Base-by-base conservation (phyloP, 495 filamentous ascomycete genomes). In the Aspergillus diversus region DNA sequence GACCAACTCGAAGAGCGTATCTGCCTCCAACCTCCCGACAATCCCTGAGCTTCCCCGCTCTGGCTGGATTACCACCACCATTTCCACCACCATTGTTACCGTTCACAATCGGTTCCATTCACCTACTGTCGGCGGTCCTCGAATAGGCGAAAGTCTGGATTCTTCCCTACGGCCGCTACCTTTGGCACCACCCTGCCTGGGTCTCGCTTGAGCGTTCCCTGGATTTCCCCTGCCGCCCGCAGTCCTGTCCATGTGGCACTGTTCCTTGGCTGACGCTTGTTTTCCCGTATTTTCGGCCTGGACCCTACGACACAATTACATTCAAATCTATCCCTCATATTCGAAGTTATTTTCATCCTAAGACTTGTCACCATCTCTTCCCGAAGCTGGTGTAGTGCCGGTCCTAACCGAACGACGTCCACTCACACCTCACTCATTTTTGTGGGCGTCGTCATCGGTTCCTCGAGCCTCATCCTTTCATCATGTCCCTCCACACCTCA, bases 401-500 rank as follows among this genome's bases (percentile, higher is more conserved):
- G 51, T 35, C 17, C 55, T 43, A 58, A 54, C 67, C 61, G 67
- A 55, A 57, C 62, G 65, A 58, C 66, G 61, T 68, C 66, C 59
- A 60, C 59, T 52, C 34, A 42, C 51, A 59, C 37, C 63, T 46
- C 46, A 49, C 61, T 57, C 55, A 21, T 60, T 39, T 48, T 42
- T 35, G 43, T 56, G 60, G 61, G 58, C 58, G 64, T 66, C 64
- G 61, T 63, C 39, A 42, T 59, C 62, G 55, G 48, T 53, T 46
- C 55, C 47, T 54, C 51, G 16, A 50, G 8, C 54, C 5, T 48
- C 50, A 6, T 33, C 5, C 42, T 21, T 13, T 35, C 64, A 63
- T 35, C 65, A 84, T 84, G 81, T 78, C 81, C 35, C 82, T 84
- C 66, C 81, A 79, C 54, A 76, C 83, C 32, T 78, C 77, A 15